Conservation (phyloP, 768 basidiomycete genomes). For the Boletus rubroflammeus region DNA sequence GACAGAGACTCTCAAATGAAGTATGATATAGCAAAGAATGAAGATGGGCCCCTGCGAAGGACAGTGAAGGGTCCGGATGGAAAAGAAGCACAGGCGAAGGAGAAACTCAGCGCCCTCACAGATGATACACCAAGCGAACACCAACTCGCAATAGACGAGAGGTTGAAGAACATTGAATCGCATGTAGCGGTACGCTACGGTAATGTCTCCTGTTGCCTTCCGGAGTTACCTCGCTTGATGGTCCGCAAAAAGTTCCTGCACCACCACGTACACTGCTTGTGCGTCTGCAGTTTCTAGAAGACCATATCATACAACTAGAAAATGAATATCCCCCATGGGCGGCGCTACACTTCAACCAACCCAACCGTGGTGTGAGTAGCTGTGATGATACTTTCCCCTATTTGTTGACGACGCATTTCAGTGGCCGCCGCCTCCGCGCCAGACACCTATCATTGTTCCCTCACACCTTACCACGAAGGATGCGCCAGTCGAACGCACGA, state of each 20-base stretch:
- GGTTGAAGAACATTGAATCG: constrained; percentile 62
- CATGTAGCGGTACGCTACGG: constrained; percentile 76
- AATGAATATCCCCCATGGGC: constrained; percentile 87
- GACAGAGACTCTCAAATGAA: constrained; percentile 79
- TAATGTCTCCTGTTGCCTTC: constrained; percentile 27
- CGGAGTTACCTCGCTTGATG: constrained; percentile 1
- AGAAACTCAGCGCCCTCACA: constrained; percentile 13
- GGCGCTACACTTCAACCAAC: constrained; percentile 84
- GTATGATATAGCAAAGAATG: constrained; percentile 85
- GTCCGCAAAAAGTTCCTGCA: constrained; percentile 53
- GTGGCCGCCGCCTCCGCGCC: constrained; percentile 84
- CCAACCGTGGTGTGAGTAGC: constrained; percentile 65
- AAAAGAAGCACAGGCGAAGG: constrained; percentile 9
- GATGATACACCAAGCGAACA: constrained; percentile 38
- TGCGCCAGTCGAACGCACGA: constrained; percentile 12
- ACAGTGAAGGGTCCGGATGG: constrained; percentile 41
- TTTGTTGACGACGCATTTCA: constrained; percentile 25
- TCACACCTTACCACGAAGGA: constrained; percentile 49
- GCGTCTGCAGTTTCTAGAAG: constrained; percentile 69
- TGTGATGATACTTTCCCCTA: neutral
- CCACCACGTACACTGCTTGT: constrained; percentile 61
- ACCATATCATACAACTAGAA: constrained; percentile 72
- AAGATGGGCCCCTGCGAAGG: constrained; percentile 67
- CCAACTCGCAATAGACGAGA: constrained; percentile 61
- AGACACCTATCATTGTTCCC: constrained; percentile 76